phyloP scores from a whole-genome alignment of 2,329 filamentous ascomycete genomes.

The Chaetomium globosum region DNA sequence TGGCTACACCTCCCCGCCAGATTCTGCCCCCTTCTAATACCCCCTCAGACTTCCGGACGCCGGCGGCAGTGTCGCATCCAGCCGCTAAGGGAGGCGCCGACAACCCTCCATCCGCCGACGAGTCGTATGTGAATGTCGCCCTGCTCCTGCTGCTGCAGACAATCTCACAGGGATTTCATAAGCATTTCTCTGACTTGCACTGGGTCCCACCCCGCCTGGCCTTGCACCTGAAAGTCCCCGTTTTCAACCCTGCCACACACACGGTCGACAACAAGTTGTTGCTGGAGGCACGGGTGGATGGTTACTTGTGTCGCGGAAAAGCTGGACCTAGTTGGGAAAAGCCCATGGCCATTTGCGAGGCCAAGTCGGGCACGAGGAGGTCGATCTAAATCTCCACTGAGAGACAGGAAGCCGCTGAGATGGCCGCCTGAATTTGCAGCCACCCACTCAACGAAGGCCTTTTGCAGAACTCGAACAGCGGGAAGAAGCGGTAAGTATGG shows the following conservation, averaged over 20 bases:
- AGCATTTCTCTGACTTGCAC: not conserved
- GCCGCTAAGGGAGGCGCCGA: not conserved
- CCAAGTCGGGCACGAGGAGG: constrained; percentile 1
- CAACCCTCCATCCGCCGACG: constrained; percentile 8
- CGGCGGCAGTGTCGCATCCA: not conserved
- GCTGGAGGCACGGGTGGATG: constrained; percentile 11
- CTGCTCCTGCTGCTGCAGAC: constrained; percentile 12
- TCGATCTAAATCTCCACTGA: not conserved
- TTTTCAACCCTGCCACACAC: not conserved
- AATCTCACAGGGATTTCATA: not conserved
- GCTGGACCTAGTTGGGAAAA: not conserved
- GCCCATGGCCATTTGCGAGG: constrained; percentile 12
- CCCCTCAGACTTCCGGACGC: not conserved
- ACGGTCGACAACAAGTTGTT: not conserved
- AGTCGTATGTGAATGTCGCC: constrained; percentile 8
- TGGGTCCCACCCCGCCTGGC: constrained; percentile 8
- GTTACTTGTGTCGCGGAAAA: not conserved
- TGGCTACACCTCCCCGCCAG: not conserved
- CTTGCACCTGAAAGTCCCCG: not conserved
- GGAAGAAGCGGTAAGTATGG: constrained; percentile 5
- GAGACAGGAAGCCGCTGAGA: constrained; percentile 10
- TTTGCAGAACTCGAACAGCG: constrained; percentile 5
- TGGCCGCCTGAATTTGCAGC: constrained; percentile 8
- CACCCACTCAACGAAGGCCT: not conserved
- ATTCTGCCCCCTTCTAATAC: not conserved